Conservation (phyloP, 257 asterid species). For the Solanum ossicruentum region DNA sequence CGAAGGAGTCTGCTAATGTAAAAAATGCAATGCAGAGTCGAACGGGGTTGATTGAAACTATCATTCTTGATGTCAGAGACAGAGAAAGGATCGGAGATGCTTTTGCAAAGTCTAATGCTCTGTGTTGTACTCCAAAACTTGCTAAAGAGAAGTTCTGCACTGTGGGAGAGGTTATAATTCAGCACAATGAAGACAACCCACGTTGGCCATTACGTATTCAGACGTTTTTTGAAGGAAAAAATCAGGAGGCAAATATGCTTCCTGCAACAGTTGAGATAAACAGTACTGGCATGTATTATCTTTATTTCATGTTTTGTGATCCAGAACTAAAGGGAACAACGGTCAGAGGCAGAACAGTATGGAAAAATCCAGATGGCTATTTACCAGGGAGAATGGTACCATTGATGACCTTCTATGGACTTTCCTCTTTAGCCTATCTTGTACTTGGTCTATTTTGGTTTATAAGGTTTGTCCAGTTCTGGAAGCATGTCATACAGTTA, state of each 20-base stretch:
- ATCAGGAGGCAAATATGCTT: conserved; percentile 19
- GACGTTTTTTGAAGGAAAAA: conserved; percentile 18
- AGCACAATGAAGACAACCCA: conserved; percentile 15
- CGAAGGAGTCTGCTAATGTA: conserved; percentile 9
- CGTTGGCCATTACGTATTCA: conserved; percentile 20
- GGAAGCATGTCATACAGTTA: conserved; percentile 24
- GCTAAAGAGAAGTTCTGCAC: conserved; percentile 18
- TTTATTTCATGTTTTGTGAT: conserved; percentile 27
- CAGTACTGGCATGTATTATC: conserved; percentile 26
- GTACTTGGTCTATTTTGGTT: conserved; percentile 29
- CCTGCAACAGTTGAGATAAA: conserved; percentile 8
- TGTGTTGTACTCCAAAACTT: conserved; percentile 21
- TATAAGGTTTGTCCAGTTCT: conserved; percentile 10
- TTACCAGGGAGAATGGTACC: conserved; percentile 33
- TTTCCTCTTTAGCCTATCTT: conserved; percentile 28
- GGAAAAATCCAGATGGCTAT: conserved; percentile 31
- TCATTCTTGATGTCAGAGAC: conserved; percentile 28
- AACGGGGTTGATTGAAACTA: conserved; percentile 25
- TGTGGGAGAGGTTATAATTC: conserved; percentile 24
- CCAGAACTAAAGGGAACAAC: conserved; percentile 23
- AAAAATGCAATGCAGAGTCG: conserved; percentile 22
- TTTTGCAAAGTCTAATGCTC: conserved; percentile 12
- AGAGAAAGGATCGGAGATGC: conserved; percentile 20
- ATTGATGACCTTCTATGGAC: conserved; percentile 19
- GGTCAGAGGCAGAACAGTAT: conserved; percentile 22